Evolutionary conservation across 352 stramenopile species (phyloP).

Genomic region (Peronospora tabacina): DNA sequence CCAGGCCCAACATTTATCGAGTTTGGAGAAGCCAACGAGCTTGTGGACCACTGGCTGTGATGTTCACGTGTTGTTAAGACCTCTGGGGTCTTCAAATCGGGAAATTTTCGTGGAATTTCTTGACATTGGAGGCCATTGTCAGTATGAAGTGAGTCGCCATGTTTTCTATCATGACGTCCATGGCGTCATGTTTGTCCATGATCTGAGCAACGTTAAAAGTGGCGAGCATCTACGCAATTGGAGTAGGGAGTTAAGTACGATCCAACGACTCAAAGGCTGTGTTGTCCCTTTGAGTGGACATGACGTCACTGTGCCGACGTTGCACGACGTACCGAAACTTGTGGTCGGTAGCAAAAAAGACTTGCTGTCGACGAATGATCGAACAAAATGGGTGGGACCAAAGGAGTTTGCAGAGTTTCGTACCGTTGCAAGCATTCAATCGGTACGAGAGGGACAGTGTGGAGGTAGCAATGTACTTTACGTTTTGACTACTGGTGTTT

Average conservation of each 20-base stretch:
- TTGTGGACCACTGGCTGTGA: constrained; percentile 81
- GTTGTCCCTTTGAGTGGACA: constrained; percentile 35
- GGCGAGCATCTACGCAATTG: constrained; percentile 64
- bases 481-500: neutral
- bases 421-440: constrained; percentile 45
- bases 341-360: constrained; percentile 82
- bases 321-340: constrained; percentile 55
- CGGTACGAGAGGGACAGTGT: constrained; percentile 21
- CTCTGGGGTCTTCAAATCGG: constrained; percentile 17
- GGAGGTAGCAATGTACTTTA: neutral
- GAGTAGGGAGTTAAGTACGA: constrained; percentile 40
- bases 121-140: constrained; percentile 71
- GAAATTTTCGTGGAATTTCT: constrained; percentile 79
- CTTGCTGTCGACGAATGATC: constrained; percentile 20
- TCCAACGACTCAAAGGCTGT: constrained; percentile 47
- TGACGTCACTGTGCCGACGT: constrained; percentile 31
- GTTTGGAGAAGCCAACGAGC: constrained; percentile 20
- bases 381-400: constrained; percentile 22
- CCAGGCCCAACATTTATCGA: constrained; percentile 2
- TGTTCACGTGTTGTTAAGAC: constrained; percentile 57
- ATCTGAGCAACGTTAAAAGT: constrained; percentile 68
- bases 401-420: constrained; percentile 36
- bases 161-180: constrained; percentile 83
- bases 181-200: constrained; percentile 75
- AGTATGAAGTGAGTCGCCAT: constrained; percentile 70